Conservation (phyloP, 129 eudicot genomes). For the Pulicaria dysenterica region DNA sequence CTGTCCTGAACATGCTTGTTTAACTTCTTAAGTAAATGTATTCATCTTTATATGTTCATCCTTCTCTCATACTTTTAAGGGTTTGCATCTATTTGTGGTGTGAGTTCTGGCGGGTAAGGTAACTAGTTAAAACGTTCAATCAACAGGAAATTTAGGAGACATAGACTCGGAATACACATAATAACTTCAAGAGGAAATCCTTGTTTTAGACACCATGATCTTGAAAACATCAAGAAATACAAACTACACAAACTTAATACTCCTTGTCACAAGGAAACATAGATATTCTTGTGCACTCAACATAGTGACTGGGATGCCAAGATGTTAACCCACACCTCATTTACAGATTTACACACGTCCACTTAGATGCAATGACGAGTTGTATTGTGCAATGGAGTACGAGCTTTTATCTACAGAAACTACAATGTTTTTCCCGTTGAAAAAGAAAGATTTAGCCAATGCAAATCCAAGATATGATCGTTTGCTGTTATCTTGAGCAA, state of each 20-base stretch:
- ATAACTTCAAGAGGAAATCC: no score
- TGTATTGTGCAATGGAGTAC: constrained; percentile 44
- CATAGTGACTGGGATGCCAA: constrained; percentile 1
- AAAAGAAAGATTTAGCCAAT: constrained; percentile 18
- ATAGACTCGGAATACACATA: no score
- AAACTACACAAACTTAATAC: no score
- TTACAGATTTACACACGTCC: constrained; percentile 42
- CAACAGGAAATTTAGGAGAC: no score
- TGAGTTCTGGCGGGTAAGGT: background rate
- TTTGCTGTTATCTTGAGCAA: no score
- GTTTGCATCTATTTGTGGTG: background rate
- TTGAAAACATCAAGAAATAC: no score
- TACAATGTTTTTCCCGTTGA: constrained; percentile 21
- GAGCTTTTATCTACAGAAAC: constrained; percentile 25
- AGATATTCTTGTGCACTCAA: background rate
- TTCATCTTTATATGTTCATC: constrained; percentile 10
- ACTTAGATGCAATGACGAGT: constrained; percentile 33
- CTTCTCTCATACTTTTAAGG: background rate
- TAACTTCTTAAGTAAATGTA: constrained; percentile 4
- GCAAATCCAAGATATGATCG: constrained; percentile 19
- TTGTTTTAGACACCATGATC: no score
- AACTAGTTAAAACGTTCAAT: background rate
- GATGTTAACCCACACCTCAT: constrained; percentile 50
- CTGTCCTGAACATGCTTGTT: constrained; percentile 25
- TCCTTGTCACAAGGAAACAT: no score